These are phyloP conservation scores for Bathelium albidoporum DNA, from an alignment of 495 filamentous ascomycete species.

Conservation along the genomic window DNA sequence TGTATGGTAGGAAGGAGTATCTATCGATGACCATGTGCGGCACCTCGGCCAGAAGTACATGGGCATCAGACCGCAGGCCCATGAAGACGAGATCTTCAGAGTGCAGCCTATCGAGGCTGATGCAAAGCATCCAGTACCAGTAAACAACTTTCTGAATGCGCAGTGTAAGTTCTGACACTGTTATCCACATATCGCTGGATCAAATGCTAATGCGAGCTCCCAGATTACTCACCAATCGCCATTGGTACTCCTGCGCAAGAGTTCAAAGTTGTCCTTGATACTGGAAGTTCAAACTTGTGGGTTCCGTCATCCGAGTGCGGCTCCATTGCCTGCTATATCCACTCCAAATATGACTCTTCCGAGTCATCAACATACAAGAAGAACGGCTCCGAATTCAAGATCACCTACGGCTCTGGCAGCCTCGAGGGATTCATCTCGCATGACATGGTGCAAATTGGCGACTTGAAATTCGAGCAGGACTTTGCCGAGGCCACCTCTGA, in stretches of 20 bases:
- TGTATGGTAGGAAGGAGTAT: slow-evolving; percentile 51
- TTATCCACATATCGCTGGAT: not conserved
- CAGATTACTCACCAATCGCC: slow-evolving; percentile 94
- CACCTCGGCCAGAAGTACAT: slow-evolving; percentile 89
- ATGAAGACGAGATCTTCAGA: slow-evolving; percentile 67
- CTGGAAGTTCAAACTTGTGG: slow-evolving; percentile 98
- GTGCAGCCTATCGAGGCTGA: slow-evolving; percentile 40
- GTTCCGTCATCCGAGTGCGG: slow-evolving; percentile 83
- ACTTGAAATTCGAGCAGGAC: slow-evolving; percentile 73
- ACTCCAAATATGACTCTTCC: slow-evolving; percentile 90
- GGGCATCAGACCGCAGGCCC: slow-evolving; percentile 62
- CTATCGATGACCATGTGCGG: slow-evolving; percentile 69
- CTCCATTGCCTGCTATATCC: slow-evolving; percentile 97
- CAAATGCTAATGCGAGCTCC: not conserved
- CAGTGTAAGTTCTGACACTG: slow-evolving; percentile 61
- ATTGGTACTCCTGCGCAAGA: slow-evolving; percentile 84
- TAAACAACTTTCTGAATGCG: slow-evolving; percentile 97
- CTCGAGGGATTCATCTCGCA: slow-evolving; percentile 89
- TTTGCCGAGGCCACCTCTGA: slow-evolving; percentile 94
- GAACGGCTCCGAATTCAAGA: slow-evolving; percentile 88
- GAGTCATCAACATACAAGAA: slow-evolving; percentile 83
- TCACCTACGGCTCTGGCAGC: slow-evolving; percentile 90
- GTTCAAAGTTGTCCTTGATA: slow-evolving; percentile 99
- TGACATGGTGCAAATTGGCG: slow-evolving; percentile 77
- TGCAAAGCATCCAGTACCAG: slow-evolving; percentile 72